A percentile compares a stretch with the other conserved stretches of the same genome.
Evolutionary conservation across 2,329 filamentous ascomycete species (phyloP).

Genomic region (Fusarium begoniae): DNA sequence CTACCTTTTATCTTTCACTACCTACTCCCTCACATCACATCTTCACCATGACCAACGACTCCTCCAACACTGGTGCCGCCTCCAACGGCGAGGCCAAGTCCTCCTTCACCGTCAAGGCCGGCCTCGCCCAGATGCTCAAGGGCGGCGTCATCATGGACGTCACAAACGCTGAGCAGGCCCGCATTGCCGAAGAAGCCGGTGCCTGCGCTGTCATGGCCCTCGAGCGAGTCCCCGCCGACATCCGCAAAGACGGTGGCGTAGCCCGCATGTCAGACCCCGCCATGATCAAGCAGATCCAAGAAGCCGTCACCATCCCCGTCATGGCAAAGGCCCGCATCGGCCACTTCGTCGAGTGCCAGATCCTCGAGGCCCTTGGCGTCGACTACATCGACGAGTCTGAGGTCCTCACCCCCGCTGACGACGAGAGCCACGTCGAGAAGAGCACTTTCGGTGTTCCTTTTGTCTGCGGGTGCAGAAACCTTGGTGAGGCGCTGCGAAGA

Average conservation of each 20-base stretch:
- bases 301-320: slow-evolving; percentile 93
- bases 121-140: slow-evolving; percentile 97
- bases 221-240: slow-evolving; percentile 96
- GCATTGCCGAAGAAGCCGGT: slow-evolving; percentile 96
- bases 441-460: slow-evolving; percentile 83
- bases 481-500: slow-evolving; percentile 90
- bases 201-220: slow-evolving; percentile 98
- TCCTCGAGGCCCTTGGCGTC: slow-evolving; percentile 92
- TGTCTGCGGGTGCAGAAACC: slow-evolving; percentile 94
- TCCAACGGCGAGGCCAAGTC: slow-evolving; percentile 50
- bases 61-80: slow-evolving; percentile 38
- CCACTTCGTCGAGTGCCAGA: slow-evolving; percentile 98
- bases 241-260: slow-evolving; percentile 90
- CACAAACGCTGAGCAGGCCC: slow-evolving; percentile 89
- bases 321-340: slow-evolving; percentile 99
- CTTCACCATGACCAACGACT: slow-evolving; percentile 48
- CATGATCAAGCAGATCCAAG: slow-evolving; percentile 97
- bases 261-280: slow-evolving; percentile 95
- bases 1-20: neutral
- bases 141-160: slow-evolving; percentile 99
- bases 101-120: slow-evolving; percentile 90
- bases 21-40: neutral
- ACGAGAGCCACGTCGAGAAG: slow-evolving; percentile 92
- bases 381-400: slow-evolving; percentile 99
- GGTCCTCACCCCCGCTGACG: slow-evolving; percentile 94